Evolutionary conservation across 164 flowering plant species (phyloP).

Genomic region (Vitis rupestris): DNA sequence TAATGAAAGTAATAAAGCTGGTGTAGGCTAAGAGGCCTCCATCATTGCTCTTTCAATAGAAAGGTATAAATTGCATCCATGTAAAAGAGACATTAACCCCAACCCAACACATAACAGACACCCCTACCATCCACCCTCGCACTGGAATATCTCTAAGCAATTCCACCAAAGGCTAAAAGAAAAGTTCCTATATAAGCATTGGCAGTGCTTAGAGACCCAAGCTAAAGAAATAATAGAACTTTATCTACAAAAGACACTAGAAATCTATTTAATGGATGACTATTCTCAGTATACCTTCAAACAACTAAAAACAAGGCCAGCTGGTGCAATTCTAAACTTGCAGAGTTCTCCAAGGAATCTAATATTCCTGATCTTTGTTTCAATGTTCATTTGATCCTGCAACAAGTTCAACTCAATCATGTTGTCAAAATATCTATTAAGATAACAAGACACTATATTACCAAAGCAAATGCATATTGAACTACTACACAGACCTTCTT

Average conservation of each 20-base stretch:
- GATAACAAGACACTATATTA: neutral
- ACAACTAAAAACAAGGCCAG: conserved; percentile 83
- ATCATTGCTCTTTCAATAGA: neutral
- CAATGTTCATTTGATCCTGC: conserved; percentile 99
- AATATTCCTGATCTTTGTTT: conserved; percentile 89
- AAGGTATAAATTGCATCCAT: neutral
- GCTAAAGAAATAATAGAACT: neutral
- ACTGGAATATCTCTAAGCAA: too few relatives aligned
- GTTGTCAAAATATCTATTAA: neutral
- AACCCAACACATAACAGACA: too few relatives aligned
- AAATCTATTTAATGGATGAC: neutral
- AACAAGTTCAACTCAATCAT: conserved; percentile 12
- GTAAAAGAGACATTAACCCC: too few relatives aligned
- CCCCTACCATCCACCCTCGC: too few relatives aligned
- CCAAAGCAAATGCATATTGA: neutral
- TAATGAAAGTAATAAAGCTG: neutral
- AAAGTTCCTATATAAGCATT: neutral
- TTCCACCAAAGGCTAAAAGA: neutral
- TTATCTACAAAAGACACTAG: neutral
- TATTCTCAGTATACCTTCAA: conserved; percentile 58
- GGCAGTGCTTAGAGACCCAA: neutral
- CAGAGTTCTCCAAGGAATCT: conserved; percentile 97
- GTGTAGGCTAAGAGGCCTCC: neutral
- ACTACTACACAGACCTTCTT: conserved; percentile 62
- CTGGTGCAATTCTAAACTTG: conserved; percentile 87